phyloP scores from a whole-genome alignment of 306 rosid species.

The Cucurbita pepo region DNA sequence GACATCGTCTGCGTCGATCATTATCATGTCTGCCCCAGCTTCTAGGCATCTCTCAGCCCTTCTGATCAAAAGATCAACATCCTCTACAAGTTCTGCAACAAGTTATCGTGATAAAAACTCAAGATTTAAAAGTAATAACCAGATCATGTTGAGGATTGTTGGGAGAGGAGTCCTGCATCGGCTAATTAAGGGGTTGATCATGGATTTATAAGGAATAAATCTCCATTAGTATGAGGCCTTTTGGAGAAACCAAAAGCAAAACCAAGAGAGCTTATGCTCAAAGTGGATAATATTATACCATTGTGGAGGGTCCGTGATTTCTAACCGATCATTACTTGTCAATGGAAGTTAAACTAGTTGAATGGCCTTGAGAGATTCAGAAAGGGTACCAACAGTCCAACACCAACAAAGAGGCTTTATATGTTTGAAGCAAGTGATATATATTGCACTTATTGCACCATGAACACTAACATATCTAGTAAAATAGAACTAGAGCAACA shows the following conservation, averaged over 20 bases:
- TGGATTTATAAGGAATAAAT: too few relatives aligned
- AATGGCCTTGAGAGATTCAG: neutral
- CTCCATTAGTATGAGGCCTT: too few relatives aligned
- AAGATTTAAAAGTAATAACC: neutral
- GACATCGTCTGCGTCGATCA: slow-evolving; percentile 73
- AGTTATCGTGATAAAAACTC: neutral
- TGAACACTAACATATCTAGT: neutral
- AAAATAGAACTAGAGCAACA: neutral
- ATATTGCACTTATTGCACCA: neutral
- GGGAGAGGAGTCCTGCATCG: too few relatives aligned
- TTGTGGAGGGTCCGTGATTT: too few relatives aligned
- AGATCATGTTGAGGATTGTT: neutral
- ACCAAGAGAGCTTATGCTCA: too few relatives aligned
- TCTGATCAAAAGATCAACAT: slow-evolving; percentile 71
- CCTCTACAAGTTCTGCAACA: slow-evolving; percentile 67
- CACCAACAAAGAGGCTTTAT: neutral
- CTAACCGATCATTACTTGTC: neutral
- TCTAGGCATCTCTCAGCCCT: slow-evolving; percentile 91
- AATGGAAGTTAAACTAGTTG: neutral
- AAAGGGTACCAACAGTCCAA: neutral
- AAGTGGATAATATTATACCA: too few relatives aligned
- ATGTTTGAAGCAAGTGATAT: neutral
- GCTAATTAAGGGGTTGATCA: too few relatives aligned
- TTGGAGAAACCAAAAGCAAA: too few relatives aligned
- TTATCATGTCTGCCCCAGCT: slow-evolving; percentile 92